A percentile compares a stretch with the other conserved stretches of the same genome.
Conservation (phyloP, 1,284 basidiomycete genomes). For the Puccinia hordei region DNA sequence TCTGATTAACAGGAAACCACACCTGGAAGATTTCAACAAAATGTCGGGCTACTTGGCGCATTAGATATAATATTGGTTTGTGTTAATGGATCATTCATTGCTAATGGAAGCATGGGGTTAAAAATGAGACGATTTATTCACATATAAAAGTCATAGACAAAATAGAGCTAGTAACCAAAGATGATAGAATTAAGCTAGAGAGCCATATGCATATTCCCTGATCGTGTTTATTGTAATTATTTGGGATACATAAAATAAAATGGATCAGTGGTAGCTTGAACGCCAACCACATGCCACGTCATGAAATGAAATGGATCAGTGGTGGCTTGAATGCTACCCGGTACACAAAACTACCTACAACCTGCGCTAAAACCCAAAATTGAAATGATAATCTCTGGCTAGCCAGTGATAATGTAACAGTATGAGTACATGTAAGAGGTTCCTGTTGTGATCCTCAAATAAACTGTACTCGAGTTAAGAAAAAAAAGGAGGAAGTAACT, state of each 20-base stretch:
- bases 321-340: too few relatives aligned
- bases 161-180: neutral
- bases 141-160: neutral
- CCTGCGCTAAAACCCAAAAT: neutral
- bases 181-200: neutral
- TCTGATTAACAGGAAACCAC: too few relatives aligned
- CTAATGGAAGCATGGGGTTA: neutral
- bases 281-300: too few relatives aligned
- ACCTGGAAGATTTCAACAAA: too few relatives aligned
- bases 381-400: neutral
- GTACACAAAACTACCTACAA: neutral
- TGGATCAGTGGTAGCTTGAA: too few relatives aligned
- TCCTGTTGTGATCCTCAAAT: neutral
- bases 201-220: neutral
- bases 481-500: neutral
- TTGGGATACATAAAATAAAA: too few relatives aligned
- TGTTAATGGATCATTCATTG: too few relatives aligned
- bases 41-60: too few relatives aligned
- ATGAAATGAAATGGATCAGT: too few relatives aligned
- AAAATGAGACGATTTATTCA: neutral
- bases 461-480: neutral
- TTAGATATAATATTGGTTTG: too few relatives aligned
- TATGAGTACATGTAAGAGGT: neutral
- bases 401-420: neutral
- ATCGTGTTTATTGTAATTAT: too few relatives aligned